These are phyloP conservation scores for Chaetomiaceae sp. DNA, from an alignment of 2,329 filamentous ascomycete species.

Conservation along the genomic window DNA sequence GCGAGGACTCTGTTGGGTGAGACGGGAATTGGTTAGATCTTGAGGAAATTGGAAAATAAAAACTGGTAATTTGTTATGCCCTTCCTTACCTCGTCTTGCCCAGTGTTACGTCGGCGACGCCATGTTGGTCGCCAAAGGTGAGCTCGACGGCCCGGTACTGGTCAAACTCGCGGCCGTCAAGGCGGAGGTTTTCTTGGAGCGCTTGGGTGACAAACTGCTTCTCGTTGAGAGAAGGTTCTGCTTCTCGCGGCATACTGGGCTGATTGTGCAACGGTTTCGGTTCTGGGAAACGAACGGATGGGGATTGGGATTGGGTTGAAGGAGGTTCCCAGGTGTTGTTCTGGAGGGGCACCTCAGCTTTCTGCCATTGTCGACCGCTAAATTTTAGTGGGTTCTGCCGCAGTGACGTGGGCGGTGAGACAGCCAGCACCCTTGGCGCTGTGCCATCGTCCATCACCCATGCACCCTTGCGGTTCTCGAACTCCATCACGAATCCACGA, in stretches of 20 bases:
- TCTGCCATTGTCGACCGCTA: constrained; percentile 27
- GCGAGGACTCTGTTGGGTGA: constrained; percentile 57
- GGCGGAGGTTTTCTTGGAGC: constrained; percentile 70
- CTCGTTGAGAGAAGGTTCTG: constrained; percentile 84
- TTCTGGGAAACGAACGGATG: no score
- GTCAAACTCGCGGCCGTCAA: constrained; percentile 80
- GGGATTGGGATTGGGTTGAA: no score
- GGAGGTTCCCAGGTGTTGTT: not conserved
- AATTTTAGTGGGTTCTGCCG: constrained; percentile 27
- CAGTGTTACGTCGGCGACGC: constrained; percentile 77
- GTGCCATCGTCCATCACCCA: constrained; percentile 9
- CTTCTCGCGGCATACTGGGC: constrained; percentile 79
- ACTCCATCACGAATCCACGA: constrained; percentile 8
- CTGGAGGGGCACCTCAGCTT: constrained; percentile 24
- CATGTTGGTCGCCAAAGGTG: constrained; percentile 84
- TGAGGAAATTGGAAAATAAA: not conserved
- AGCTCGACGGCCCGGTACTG: constrained; percentile 74
- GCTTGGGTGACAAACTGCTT: constrained; percentile 80
- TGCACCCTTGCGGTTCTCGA: constrained; percentile 14
- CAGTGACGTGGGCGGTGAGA: constrained; percentile 19
- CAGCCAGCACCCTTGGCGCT: constrained; percentile 1
- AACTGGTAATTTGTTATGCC: no score
- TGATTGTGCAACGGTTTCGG: no score
- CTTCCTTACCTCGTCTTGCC: constrained; percentile 90
- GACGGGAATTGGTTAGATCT: no score